These are phyloP conservation scores for Suillus weaverae DNA, from an alignment of 768 basidiomycete species.

Conservation along the genomic window DNA sequence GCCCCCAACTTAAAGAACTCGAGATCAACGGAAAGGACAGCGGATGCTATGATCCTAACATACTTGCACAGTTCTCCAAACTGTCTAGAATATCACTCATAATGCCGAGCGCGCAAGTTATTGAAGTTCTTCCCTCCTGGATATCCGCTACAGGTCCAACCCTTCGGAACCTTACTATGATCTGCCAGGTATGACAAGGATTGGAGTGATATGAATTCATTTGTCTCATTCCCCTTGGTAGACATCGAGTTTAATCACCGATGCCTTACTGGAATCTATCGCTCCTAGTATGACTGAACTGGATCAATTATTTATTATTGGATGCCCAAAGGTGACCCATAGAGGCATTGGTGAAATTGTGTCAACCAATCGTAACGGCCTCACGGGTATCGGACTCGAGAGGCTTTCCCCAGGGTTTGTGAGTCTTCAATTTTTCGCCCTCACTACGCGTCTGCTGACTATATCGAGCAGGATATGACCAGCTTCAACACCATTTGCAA, in stretches of 20 bases:
- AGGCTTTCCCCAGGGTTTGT: conserved; percentile 63
- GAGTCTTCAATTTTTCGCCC: conserved; percentile 18
- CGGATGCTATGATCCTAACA: conserved; percentile 50
- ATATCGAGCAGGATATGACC: conserved; percentile 49
- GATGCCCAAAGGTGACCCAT: conserved; percentile 71
- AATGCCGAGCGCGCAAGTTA: conserved; percentile 65
- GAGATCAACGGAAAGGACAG: conserved; percentile 72
- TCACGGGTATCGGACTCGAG: conserved; percentile 60
- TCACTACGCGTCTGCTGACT: conserved; percentile 6
- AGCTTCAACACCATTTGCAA: conserved; percentile 43
- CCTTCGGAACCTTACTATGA: conserved; percentile 58
- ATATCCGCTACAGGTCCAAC: conserved; percentile 41
- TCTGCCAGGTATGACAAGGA: conserved; percentile 59
- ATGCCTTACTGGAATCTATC: conserved; percentile 50
- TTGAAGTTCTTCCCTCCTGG: conserved; percentile 54
- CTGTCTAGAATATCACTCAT: conserved; percentile 64
- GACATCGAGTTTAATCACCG: conserved; percentile 60
- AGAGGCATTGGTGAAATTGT: conserved; percentile 55
- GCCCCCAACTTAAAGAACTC: conserved; percentile 48
- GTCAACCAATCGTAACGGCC: conserved; percentile 42
- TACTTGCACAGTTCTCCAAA: conserved; percentile 50
- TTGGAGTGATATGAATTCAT: background rate
- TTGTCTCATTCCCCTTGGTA: conserved; percentile 24
- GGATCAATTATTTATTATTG: conserved; percentile 59
- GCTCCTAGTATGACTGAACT: conserved; percentile 51